A percentile compares a stretch with the other conserved stretches of the same genome.
phyloP scores from a whole-genome alignment of 202 grass and related monocot species.

The Saccharum hybrid region DNA sequence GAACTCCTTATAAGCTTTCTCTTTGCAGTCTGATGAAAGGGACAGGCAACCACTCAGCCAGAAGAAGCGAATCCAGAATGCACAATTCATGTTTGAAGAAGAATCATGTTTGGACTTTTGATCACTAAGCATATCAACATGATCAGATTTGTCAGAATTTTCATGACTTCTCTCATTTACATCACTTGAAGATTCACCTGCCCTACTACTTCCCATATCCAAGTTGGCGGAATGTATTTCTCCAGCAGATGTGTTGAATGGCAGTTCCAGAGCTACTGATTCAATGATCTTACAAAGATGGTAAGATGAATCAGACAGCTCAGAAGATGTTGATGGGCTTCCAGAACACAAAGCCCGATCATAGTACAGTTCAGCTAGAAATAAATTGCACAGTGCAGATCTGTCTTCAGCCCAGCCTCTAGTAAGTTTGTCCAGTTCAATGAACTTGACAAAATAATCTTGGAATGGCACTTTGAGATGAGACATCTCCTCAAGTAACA shows the following conservation, averaged over 20 bases:
- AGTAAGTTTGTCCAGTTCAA: conserved; percentile 84
- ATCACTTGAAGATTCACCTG: conserved; percentile 44
- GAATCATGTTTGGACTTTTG: conserved; percentile 47
- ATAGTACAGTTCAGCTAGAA: conserved; percentile 94
- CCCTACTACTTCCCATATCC: conserved; percentile 32
- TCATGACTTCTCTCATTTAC: conserved; percentile 41
- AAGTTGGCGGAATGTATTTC: conserved; percentile 44
- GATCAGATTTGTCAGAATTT: conserved; percentile 45
- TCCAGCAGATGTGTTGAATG: conserved; percentile 42
- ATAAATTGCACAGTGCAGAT: conserved; percentile 74
- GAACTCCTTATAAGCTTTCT: conserved; percentile 85
- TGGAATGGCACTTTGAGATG: conserved; percentile 69
- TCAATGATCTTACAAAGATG: conserved; percentile 91
- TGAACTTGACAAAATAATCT: conserved; percentile 73
- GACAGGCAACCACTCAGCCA: conserved; percentile 86
- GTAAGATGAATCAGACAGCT: conserved; percentile 75
- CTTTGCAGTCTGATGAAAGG: conserved; percentile 71
- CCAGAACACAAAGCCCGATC: conserved; percentile 71
- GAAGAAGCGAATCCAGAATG: conserved; percentile 84
- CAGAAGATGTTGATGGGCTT: conserved; percentile 61
- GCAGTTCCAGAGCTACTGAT: conserved; percentile 59
- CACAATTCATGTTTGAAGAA: conserved; percentile 47
- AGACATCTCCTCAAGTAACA: conserved; percentile 84
- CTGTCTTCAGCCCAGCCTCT: conserved; percentile 71
- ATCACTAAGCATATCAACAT: conserved; percentile 26